A percentile compares a stretch with the other conserved stretches of the same genome.
Conservation (phyloP, 768 basidiomycete genomes). For the Mycena rebaudengoi region DNA sequence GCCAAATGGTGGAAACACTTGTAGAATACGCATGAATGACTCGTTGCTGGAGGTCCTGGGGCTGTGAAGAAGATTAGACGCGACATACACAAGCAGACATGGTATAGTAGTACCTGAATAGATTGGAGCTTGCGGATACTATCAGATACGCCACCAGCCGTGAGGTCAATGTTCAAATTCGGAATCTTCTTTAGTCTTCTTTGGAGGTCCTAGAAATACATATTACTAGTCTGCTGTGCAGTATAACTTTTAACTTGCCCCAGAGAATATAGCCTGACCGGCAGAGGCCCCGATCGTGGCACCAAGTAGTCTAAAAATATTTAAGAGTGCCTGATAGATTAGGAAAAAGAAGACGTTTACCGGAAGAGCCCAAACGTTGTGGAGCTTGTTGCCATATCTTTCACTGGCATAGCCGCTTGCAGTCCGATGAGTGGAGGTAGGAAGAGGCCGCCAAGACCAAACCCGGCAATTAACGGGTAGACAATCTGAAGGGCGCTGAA, state of each 20-base stretch:
- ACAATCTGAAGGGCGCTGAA: conserved; percentile 66
- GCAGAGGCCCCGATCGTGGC: conserved; percentile 80
- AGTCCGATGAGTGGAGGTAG: conserved; percentile 77
- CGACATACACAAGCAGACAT: background rate
- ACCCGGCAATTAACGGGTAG: conserved; percentile 68
- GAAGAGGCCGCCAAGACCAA: conserved; percentile 75
- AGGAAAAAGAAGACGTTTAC: conserved; percentile 44
- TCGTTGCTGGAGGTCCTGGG: conserved; percentile 12
- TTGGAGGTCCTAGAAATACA: conserved; percentile 5
- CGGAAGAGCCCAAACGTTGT: conserved; percentile 75
- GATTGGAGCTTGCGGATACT: conserved; percentile 12
- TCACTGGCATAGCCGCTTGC: conserved; percentile 87
- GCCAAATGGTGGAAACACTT: conserved; percentile 23
- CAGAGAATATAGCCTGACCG: conserved; percentile 75
- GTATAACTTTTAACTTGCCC: conserved; percentile 49
- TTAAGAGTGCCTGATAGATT: too few species aligned
- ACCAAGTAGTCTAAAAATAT: conserved; percentile 72
- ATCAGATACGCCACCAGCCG: conserved; percentile 15
- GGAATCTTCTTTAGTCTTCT: conserved; percentile 15
- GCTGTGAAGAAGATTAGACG: conserved; percentile 2
- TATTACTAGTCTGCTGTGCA: too few species aligned
- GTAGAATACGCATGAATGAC: conserved; percentile 23
- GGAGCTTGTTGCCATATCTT: conserved; percentile 87
- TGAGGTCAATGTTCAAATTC: conserved; percentile 9
- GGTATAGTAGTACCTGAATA: conserved; percentile 11